Percentiles rank a stretch among this genome's conserved stretches.
phyloP scores from a whole-genome alignment of 2,329 filamentous ascomycete species.

The Cladosporium sp. region DNA sequence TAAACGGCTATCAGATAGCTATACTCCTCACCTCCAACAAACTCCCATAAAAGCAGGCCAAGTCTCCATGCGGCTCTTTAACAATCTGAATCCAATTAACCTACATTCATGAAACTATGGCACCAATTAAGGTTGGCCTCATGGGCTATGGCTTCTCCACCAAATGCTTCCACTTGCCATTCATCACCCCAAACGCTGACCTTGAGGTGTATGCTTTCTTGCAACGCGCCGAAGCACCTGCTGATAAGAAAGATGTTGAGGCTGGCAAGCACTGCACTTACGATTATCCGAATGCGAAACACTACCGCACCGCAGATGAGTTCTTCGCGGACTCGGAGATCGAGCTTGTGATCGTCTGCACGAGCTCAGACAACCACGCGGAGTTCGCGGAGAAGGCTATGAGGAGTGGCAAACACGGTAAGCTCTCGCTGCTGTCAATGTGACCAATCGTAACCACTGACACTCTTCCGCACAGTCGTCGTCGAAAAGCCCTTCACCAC shows the following conservation, averaged over 20 bases:
- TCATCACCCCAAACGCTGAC: slow-evolving; percentile 51
- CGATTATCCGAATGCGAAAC: slow-evolving; percentile 48
- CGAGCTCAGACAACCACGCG: slow-evolving; percentile 37
- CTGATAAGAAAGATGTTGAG: slow-evolving; percentile 32
- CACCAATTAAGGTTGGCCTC: slow-evolving; percentile 51
- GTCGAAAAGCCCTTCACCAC: slow-evolving; percentile 45
- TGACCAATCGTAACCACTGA: neutral
- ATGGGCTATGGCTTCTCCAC: slow-evolving; percentile 55
- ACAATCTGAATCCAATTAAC: too few species aligned
- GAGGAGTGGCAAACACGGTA: slow-evolving; percentile 43
- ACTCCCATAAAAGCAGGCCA: neutral
- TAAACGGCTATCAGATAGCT: neutral
- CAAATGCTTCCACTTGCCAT: slow-evolving; percentile 55
- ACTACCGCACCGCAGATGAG: slow-evolving; percentile 38
- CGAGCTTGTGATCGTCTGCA: slow-evolving; percentile 42
- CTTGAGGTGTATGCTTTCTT: slow-evolving; percentile 52
- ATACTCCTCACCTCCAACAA: neutral
- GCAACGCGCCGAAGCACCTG: slow-evolving; percentile 48
- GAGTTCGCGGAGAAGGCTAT: slow-evolving; percentile 39
- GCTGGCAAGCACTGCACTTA: slow-evolving; percentile 50
- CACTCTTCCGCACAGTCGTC: slow-evolving; percentile 29
- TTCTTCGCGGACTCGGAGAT: slow-evolving; percentile 41
- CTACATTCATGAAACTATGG: too few species aligned
- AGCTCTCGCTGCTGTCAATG: neutral
- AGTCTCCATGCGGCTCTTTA: neutral